phyloP scores from a whole-genome alignment of 176 grass and related monocot species.

The Avena atlantica region DNA sequence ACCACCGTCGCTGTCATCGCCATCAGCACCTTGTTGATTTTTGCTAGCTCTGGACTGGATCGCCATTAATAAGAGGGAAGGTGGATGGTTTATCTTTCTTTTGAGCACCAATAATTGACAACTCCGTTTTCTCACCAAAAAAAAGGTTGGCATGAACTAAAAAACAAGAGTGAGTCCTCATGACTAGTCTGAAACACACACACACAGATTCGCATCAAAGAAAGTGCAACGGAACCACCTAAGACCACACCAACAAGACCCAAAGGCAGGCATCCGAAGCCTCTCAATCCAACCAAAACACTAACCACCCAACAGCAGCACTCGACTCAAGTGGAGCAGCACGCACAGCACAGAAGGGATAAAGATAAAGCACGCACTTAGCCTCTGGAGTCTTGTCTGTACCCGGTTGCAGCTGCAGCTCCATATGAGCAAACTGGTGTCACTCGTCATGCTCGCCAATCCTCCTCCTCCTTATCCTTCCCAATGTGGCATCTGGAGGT shows the following conservation, averaged over 20 bases:
- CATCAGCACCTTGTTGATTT: neutral
- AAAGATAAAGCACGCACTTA: too few relatives aligned
- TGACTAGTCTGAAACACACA: neutral
- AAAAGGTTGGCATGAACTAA: neutral
- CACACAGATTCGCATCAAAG: neutral
- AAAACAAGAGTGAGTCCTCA: neutral
- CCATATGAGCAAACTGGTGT: neutral
- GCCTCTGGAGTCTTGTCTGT: neutral
- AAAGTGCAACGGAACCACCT: neutral
- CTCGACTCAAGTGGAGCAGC: too few relatives aligned
- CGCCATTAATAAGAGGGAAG: neutral
- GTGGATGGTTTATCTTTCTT: neutral
- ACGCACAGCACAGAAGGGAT: too few relatives aligned
- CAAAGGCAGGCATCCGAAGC: too few relatives aligned
- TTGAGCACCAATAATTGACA: neutral
- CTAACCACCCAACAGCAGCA: too few relatives aligned
- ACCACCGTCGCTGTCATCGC: neutral
- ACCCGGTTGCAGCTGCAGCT: neutral
- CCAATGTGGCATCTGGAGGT: constrained; percentile 17
- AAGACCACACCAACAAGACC: too few relatives aligned
- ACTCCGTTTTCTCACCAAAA: neutral
- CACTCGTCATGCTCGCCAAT: neutral
- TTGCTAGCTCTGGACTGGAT: neutral
- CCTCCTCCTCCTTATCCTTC: constrained; percentile 18
- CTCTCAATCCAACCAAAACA: too few relatives aligned